These are phyloP conservation scores for Phytophthora podocarpi DNA, from an alignment of 352 stramenopile genomes.

Conservation along the genomic window DNA sequence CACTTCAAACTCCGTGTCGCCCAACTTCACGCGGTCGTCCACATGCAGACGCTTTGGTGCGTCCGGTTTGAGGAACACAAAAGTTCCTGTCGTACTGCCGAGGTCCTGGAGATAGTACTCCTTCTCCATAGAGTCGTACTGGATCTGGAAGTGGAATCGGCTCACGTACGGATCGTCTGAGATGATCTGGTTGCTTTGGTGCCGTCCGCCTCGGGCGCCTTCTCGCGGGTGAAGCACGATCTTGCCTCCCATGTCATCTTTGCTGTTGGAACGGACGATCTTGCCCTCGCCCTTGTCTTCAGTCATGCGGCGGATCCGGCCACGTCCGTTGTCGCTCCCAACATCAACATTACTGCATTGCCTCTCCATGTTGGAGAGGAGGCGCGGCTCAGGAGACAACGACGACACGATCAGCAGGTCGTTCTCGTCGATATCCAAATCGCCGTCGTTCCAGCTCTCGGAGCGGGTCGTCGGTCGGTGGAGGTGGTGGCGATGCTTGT, in stretches of 20 bases:
- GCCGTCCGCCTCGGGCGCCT: conserved; percentile 67
- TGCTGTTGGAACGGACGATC: conserved; percentile 16
- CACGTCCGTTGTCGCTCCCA: not conserved
- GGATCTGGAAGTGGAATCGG: conserved; percentile 81
- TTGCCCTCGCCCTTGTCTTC: conserved; percentile 39
- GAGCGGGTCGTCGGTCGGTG: conserved; percentile 16
- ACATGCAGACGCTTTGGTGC: conserved; percentile 72
- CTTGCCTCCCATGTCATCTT: conserved; percentile 34
- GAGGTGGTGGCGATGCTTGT: conserved; percentile 6
- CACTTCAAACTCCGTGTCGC: conserved; percentile 85
- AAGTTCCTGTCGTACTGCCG: conserved; percentile 81
- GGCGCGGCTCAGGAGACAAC: conserved; percentile 58
- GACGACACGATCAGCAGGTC: conserved; percentile 78
- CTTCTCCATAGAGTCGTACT: conserved; percentile 83
- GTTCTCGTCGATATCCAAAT: conserved; percentile 69
- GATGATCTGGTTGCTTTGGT: conserved; percentile 87
- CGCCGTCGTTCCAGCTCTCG: conserved; percentile 31
- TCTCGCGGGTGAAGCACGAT: conserved; percentile 73
- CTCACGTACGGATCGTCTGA: conserved; percentile 87
- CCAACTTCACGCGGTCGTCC: conserved; percentile 75
- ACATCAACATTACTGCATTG: not conserved
- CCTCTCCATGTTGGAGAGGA: conserved; percentile 20
- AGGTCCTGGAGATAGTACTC: conserved; percentile 85
- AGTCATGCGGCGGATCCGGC: conserved; percentile 10
- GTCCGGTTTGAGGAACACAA: conserved; percentile 77